Conservation (phyloP, 495 filamentous ascomycete species). For the Oleoguttula mirabilis region DNA sequence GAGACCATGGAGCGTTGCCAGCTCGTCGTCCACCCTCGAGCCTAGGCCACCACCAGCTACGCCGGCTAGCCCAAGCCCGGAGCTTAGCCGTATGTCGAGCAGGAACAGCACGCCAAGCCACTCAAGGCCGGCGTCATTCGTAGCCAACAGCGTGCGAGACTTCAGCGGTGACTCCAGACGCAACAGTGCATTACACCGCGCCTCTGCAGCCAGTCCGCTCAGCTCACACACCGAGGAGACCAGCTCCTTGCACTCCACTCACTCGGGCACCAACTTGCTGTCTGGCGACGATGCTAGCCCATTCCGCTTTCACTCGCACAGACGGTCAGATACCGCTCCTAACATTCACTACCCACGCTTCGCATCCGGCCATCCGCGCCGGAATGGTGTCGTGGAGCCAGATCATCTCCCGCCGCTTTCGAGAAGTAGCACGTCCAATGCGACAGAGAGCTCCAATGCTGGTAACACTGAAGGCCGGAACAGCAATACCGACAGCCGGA, state of each 20-base stretch:
- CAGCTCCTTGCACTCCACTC: conserved; percentile 17
- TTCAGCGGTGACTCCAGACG: conserved; percentile 13
- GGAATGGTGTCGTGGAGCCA: conserved; percentile 57
- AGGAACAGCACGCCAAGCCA: conserved; percentile 32
- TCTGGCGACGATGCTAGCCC: background rate
- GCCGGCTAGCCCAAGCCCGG: conserved; percentile 48
- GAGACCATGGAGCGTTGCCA: conserved; percentile 20
- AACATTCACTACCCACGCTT: conserved; percentile 36
- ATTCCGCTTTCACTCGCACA: conserved; percentile 8
- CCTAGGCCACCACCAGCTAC: conserved; percentile 58
- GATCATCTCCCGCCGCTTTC: conserved; percentile 39
- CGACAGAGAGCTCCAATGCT: conserved; percentile 11
- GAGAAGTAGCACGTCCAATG: conserved; percentile 27
- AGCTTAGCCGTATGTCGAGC: conserved; percentile 45
- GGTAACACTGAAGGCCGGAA: conserved; percentile 10
- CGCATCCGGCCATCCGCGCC: conserved; percentile 49
- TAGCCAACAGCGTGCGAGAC: conserved; percentile 23
- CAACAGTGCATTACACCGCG: conserved; percentile 16
- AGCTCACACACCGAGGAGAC: conserved; percentile 19
- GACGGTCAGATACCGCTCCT: conserved; percentile 18
- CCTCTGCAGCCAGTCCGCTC: conserved; percentile 14
- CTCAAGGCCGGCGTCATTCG: conserved; percentile 39
- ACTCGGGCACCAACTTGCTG: conserved; percentile 18
- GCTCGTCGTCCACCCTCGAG: conserved; percentile 27
- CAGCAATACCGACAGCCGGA: conserved; percentile 33